Base-by-base conservation (phyloP, 495 filamentous ascomycete genomes). In the Penicillium arizonense region DNA sequence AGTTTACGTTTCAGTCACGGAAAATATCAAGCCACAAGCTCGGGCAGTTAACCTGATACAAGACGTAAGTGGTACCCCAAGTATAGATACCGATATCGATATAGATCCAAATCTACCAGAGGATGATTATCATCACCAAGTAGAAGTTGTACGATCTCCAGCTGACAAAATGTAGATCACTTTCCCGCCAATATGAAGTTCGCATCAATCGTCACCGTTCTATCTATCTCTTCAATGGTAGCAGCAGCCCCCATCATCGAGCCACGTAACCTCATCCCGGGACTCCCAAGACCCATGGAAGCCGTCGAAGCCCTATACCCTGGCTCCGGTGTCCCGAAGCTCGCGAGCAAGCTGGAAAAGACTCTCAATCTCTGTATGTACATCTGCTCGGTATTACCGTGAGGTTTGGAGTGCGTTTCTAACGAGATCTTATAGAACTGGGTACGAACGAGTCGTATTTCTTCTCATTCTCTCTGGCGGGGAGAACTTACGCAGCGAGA, bases 261-360 rank as follows among this genome's bases (percentile, higher is more conserved):
- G 3, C 38, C 13, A 14, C 50, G 58, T 39, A 37, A n/a, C 12
- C 13, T 59, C 4, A 48, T 64, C n/a, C 62, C 62, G 12, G 32
- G 43, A n/a, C 51, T 64, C 16, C 62, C 62, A 16, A 33, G 43
- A n/a, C 55, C 55, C 1, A 56, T 49, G 33, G 35, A 49, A n/a
- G 5, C 47, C 12, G 23, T 62, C 12, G 53, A 65, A 3, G 53
- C 18, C 30, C 47, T 62, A 44, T 54, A 53, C 21, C 59, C 62
- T 33, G 32, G 45, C 28, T 59, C 53, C 21, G 62, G 56, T 8
- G 41, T 59, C 21, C 56, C 58, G 1, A 43, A 46, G 32, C 37
- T 64, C 10, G 40, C 49, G 2, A 28, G 28, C 2, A 57, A 57
- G 36, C 10, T 64, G 13, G 58, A 56, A 40, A 50, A 50, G 9